Evolutionary conservation across 768 basidiomycete species (phyloP).

Genomic region (Xerocomellus intermedius): DNA sequence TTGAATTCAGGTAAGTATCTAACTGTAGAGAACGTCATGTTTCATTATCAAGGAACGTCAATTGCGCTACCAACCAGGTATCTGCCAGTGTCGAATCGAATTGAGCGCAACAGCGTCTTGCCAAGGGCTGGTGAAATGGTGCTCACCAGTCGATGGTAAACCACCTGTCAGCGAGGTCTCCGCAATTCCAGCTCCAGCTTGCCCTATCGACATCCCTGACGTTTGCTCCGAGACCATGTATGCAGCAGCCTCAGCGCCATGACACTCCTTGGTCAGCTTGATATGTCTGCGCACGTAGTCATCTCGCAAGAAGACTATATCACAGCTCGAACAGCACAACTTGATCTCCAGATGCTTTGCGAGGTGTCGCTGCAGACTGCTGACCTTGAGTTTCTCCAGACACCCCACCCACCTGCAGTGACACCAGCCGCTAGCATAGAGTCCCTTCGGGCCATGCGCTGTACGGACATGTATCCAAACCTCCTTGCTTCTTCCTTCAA

Average conservation of each 20-base stretch:
- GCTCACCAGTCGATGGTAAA: neutral
- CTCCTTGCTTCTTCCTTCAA: constrained; percentile 13
- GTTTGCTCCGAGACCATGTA: neutral
- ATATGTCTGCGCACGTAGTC: constrained; percentile 11
- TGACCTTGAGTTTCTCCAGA: constrained; percentile 8
- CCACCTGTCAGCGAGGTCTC: neutral
- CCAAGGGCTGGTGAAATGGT: neutral
- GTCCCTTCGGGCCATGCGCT: constrained; percentile 12
- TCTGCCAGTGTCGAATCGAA: neutral
- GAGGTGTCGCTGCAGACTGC: constrained; percentile 10
- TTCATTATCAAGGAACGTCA: neutral
- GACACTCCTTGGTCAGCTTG: constrained; percentile 2
- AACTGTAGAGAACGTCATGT: neutral
- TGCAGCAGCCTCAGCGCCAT: neutral
- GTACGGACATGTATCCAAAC: constrained; percentile 10
- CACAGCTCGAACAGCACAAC: constrained; percentile 12
- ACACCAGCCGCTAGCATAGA: neutral
- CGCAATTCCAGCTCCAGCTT: neutral
- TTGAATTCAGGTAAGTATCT: neutral
- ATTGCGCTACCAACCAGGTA: neutral
- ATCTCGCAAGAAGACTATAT: constrained; percentile 2
- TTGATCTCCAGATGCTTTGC: constrained; percentile 9
- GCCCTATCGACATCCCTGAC: neutral
- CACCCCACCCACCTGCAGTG: constrained; percentile 11
- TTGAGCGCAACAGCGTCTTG: neutral